Conservation (phyloP, 2,329 filamentous ascomycete genomes). For the Penicillium sp. region DNA sequence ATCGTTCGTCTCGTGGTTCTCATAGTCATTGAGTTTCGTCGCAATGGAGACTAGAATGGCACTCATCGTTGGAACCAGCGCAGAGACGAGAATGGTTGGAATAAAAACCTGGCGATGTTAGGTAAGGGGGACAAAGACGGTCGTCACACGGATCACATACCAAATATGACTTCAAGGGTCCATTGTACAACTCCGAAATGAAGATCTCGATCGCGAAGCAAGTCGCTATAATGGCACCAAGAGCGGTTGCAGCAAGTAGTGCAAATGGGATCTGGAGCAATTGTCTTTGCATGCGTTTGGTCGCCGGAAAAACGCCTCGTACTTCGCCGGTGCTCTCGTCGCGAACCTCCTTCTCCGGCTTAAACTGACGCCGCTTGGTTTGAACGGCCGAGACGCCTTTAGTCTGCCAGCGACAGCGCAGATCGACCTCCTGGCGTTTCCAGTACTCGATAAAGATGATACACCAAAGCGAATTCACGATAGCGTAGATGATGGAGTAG, state of each 20-base stretch:
- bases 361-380: constrained; percentile 72
- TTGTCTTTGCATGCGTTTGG: constrained; percentile 76
- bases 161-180: constrained; percentile 81
- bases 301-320: constrained; percentile 72
- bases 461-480: constrained; percentile 79
- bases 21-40: constrained; percentile 73
- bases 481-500: constrained; percentile 79
- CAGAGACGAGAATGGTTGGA: constrained; percentile 81
- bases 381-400: constrained; percentile 82
- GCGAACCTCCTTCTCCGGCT: constrained; percentile 71
- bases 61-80: constrained; percentile 76
- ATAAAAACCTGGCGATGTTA: constrained; percentile 66
- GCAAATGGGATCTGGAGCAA: constrained; percentile 88
- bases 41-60: constrained; percentile 79
- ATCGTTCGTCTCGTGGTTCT: constrained; percentile 90
- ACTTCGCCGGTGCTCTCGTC: constrained; percentile 84
- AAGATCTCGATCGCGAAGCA: constrained; percentile 97
- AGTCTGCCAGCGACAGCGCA: constrained; percentile 88
- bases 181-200: constrained; percentile 90
- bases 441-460: constrained; percentile 93
- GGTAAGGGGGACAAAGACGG: background rate
- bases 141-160: constrained; percentile 49
- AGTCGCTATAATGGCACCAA: constrained; percentile 83
- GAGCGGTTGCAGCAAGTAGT: constrained; percentile 66
- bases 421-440: constrained; percentile 88